Evolutionary conservation across 768 basidiomycete species (phyloP).

Genomic region (Pleurotus tuoliensis): DNA sequence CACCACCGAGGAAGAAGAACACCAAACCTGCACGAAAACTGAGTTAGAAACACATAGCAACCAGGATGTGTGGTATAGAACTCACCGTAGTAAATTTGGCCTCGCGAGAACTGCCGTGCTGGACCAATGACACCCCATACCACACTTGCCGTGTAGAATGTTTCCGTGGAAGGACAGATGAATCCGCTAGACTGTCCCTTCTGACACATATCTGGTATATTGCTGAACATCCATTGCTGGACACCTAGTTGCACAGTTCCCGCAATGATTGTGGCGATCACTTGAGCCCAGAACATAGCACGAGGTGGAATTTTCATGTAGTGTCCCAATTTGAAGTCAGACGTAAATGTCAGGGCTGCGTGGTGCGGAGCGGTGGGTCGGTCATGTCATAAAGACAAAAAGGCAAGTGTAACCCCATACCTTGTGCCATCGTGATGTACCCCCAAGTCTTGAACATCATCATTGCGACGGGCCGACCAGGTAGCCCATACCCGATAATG

Average conservation of each 20-base stretch:
- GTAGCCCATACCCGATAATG: constrained; percentile 74
- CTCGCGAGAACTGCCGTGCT: constrained; percentile 46
- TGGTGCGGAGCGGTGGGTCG: background rate
- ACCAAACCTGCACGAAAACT: constrained; percentile 17
- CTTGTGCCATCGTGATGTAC: constrained; percentile 65
- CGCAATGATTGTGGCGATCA: constrained; percentile 53
- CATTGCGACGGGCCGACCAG: constrained; percentile 73
- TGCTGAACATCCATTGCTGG: constrained; percentile 61
- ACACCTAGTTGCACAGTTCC: constrained; percentile 66
- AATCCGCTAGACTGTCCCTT: constrained; percentile 39
- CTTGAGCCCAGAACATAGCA: constrained; percentile 68
- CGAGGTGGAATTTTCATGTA: constrained; percentile 76
- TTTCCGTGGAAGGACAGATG: constrained; percentile 47
- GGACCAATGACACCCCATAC: constrained; percentile 59
- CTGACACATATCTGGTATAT: constrained; percentile 47
- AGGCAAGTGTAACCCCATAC: constrained; percentile 9
- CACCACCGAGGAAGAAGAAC: constrained; percentile 71
- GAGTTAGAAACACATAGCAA: background rate
- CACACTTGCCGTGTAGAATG: constrained; percentile 54
- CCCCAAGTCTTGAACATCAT: constrained; percentile 88
- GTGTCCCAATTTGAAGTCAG: constrained; percentile 79
- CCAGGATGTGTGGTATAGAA: constrained; percentile 27
- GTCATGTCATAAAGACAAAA: background rate
- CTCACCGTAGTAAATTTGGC: constrained; percentile 42
- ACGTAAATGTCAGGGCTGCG: constrained; percentile 61